Base-by-base conservation (phyloP, 345 rosid species). In the Sonneratia caseolaris region DNA sequence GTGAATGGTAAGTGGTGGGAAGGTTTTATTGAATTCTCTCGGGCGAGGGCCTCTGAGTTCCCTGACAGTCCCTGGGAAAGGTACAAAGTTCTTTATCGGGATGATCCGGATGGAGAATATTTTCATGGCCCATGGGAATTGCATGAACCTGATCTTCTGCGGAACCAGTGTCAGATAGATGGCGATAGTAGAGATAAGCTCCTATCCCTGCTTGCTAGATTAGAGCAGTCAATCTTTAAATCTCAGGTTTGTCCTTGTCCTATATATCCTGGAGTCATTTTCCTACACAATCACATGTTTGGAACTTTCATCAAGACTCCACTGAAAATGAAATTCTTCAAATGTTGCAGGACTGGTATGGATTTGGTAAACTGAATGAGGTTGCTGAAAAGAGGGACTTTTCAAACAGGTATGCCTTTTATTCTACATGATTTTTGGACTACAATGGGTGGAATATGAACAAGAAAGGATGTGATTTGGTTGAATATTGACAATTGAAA, bases 51-150 rank as follows among this genome's bases (percentile, higher is more conserved):
- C 47, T 32, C 49, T 11, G 92, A 95, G 32, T 92, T 95, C 75
- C 90, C 91, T 5, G 86, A 86, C 68, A 92, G 98, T 84, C 99
- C 98, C 59, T 95, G 99, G 99, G 99, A 95, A 76, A 88, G 86
- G 72, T 95, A 83, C 76, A 68, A 47, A 10, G 76, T 95, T 32
- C 78, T 43, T 59, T 95, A 95, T 70, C 80, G 75, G 76, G 81
- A 79, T 71, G 95, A 85, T 37, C 81, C 81, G 57, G 55, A 38
- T 10, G 83, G 86, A 67, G 73, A 70, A n/a, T 84, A 76, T 69
- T 78, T 38, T 7, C 98, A 95, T 82, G 89, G 97, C 80, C 92
- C 98, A 57, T 95, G 99, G 99, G 98, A 95, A 83, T 86, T 95
- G 83, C 87, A 84, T 67, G 97, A 92, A 77, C 88, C 83, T 66